These are phyloP conservation scores for Tarenaya hassleriana DNA, from an alignment of 345 rosid species.

Conservation along the genomic window DNA sequence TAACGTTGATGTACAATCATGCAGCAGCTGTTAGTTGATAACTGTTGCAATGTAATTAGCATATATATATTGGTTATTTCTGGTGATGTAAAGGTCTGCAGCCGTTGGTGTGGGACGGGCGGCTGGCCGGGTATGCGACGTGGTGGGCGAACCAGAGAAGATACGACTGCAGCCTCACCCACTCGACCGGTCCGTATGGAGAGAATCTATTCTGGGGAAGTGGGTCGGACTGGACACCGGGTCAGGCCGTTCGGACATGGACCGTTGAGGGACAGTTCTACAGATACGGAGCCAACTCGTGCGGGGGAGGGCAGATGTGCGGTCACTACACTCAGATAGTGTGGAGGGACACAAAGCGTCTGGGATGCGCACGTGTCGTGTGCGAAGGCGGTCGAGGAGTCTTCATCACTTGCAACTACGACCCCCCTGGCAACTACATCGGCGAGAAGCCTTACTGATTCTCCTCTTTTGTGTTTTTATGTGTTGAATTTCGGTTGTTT, in stretches of 20 bases:
- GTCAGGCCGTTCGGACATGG: conserved; percentile 65
- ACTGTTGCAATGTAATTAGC: too few species aligned
- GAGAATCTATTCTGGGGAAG: conserved; percentile 98
- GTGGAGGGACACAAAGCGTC: conserved; percentile 51
- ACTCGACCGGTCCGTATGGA: conserved; percentile 78
- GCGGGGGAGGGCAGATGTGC: conserved; percentile 47
- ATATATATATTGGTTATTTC: too few species aligned
- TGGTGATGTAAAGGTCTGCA: conserved; percentile 32
- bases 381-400: conserved; percentile 54
- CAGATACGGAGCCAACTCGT: conserved; percentile 48
- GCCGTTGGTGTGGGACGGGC: conserved; percentile 53
- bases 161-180: conserved; percentile 55
- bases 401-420: conserved; percentile 87
- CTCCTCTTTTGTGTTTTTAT: not conserved
- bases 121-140: conserved; percentile 43
- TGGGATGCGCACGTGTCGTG: conserved; percentile 65
- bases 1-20: too few species aligned
- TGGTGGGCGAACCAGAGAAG: conserved; percentile 63
- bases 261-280: conserved; percentile 54
- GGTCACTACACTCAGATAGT: conserved; percentile 94
- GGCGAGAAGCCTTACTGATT: conserved; percentile 80
- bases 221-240: conserved; percentile 61
- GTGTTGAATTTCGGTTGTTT: conserved; percentile 10
- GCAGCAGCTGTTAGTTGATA: too few species aligned
- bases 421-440: conserved; percentile 88